A percentile compares a stretch with the other conserved stretches of the same genome.
Conservation (phyloP, 495 filamentous ascomycete genomes). For the Tetracladium marchalianum region DNA sequence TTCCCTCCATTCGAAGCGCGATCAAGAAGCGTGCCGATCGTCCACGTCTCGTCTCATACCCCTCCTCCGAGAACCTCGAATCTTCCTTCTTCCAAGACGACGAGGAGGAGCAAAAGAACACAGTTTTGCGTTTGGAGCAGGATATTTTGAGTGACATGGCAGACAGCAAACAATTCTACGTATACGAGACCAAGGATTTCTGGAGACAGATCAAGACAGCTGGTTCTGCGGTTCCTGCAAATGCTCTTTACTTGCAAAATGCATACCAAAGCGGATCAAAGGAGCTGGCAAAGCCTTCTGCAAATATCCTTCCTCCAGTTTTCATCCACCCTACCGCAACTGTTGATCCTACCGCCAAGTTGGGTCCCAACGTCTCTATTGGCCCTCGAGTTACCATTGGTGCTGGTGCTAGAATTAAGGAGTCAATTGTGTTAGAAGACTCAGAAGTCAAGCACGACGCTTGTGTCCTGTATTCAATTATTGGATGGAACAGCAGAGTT, state of each 20-base stretch:
- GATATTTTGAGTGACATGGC: slow-evolving; percentile 95
- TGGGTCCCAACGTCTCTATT: slow-evolving; percentile 94
- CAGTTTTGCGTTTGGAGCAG: slow-evolving; percentile 92
- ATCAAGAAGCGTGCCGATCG: slow-evolving; percentile 94
- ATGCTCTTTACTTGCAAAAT: slow-evolving; percentile 94
- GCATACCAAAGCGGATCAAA: slow-evolving; percentile 75
- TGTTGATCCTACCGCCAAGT: slow-evolving; percentile 91
- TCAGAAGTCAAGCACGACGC: slow-evolving; percentile 95
- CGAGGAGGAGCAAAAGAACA: slow-evolving; percentile 60
- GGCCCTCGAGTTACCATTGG: slow-evolving; percentile 79
- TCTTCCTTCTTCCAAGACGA: slow-evolving; percentile 67
- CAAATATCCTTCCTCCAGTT: slow-evolving; percentile 86
- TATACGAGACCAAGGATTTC: slow-evolving; percentile 97
- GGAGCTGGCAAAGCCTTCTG: slow-evolving; percentile 75
- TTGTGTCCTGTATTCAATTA: slow-evolving; percentile 91
- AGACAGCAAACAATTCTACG: slow-evolving; percentile 96
- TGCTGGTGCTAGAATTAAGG: slow-evolving; percentile 85
- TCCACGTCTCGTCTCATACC: slow-evolving; percentile 85
- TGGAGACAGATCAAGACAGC: slow-evolving; percentile 99
- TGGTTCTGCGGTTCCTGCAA: slow-evolving; percentile 92
- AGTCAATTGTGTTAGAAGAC: slow-evolving; percentile 92
- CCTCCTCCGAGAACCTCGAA: slow-evolving; percentile 88
- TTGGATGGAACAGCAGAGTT: slow-evolving; percentile 93
- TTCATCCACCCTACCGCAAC: slow-evolving; percentile 93
- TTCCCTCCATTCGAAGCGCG: slow-evolving; percentile 87